Evolutionary conservation across 2,329 filamentous ascomycete species (phyloP), one percentile per base, ranked within the genome.

Genomic region (Aspergillus ochraceus): DNA sequence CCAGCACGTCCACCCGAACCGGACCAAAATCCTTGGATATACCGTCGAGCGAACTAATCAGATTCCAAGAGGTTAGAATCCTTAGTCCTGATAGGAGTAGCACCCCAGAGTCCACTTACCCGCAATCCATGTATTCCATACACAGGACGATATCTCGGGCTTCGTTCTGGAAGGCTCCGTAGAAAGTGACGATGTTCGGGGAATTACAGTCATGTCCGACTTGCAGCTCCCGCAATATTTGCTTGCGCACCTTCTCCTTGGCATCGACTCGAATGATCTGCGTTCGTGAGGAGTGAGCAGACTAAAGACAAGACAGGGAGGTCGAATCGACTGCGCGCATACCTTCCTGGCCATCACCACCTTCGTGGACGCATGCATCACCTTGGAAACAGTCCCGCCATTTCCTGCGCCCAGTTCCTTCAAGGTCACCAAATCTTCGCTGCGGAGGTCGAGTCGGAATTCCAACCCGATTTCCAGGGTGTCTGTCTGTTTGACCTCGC

Each of bases 121-220:
- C 95, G 74, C 94, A 92, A 78, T 99, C 95, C 92, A 97, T 97
- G 75, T 99, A 98, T 77, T 99, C 95, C 95, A 99, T 99, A 77
- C 95, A 99, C 89, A 99, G 94, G 69, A 98, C 96, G 60, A 99
- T 96, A 79, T 99, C 95, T 73, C 96, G 94, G 63, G 92, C 92
- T 72, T 96, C 91, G 74, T 97, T 98, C 72, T 98, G 86, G 74
- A 98, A 99, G 42, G 95, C 95, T 61, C 95, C 95, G 72, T 98
- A 98, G 77, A 97, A 99, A 57, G 90, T 97, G 61, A 99, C 95
- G 71, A 99, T 98, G 76, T 96, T 93, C 62, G 95, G 91, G 22
- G 91, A 97, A 72, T 97, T 95, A 78, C 95, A 99, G 71, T 96
- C 92, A 74, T 97, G 93, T 88, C 98, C 98, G 67, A 99, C 97